Evolutionary conservation across 2,329 filamentous ascomycete genomes (phyloP).

Genomic region (Cercospora beticola): DNA sequence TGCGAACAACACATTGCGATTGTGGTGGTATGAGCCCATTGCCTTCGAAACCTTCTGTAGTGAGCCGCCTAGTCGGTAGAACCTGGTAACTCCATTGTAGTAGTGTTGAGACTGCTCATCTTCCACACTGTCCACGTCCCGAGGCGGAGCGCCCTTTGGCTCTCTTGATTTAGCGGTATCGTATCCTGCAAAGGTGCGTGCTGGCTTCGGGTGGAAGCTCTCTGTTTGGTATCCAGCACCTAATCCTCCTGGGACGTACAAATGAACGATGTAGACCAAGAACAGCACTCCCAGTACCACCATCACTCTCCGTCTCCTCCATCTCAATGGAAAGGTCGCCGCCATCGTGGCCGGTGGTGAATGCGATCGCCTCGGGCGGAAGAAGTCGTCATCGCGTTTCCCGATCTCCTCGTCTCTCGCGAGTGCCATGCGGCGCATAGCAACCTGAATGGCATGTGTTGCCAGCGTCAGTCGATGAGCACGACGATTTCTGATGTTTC

Average conservation of each 20-base stretch:
- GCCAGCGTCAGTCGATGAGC: background rate
- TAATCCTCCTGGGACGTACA: constrained; percentile 12
- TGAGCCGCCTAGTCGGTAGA: constrained; percentile 62
- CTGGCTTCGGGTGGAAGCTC: constrained; percentile 1
- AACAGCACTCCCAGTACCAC: constrained; percentile 6
- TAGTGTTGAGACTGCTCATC: constrained; percentile 41
- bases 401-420: constrained; percentile 61
- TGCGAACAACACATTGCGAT: constrained; percentile 76
- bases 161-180: constrained; percentile 20
- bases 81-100: constrained; percentile 70
- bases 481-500: background rate
- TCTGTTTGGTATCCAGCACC: background rate
- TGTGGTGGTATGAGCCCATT: constrained; percentile 52
- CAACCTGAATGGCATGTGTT: constrained; percentile 4
- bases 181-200: constrained; percentile 14
- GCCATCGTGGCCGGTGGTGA: constrained; percentile 19
- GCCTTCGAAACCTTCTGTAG: constrained; percentile 61
- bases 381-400: constrained; percentile 62
- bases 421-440: constrained; percentile 19
- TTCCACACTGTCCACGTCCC: constrained; percentile 19
- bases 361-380: constrained; percentile 35
- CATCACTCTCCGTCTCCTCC: constrained; percentile 53
- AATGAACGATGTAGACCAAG: constrained; percentile 10
- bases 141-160: constrained; percentile 30
- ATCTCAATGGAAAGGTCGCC: constrained; percentile 34